Conservation (phyloP, 2,329 filamentous ascomycete species). For the Canariomyces notabilis region DNA sequence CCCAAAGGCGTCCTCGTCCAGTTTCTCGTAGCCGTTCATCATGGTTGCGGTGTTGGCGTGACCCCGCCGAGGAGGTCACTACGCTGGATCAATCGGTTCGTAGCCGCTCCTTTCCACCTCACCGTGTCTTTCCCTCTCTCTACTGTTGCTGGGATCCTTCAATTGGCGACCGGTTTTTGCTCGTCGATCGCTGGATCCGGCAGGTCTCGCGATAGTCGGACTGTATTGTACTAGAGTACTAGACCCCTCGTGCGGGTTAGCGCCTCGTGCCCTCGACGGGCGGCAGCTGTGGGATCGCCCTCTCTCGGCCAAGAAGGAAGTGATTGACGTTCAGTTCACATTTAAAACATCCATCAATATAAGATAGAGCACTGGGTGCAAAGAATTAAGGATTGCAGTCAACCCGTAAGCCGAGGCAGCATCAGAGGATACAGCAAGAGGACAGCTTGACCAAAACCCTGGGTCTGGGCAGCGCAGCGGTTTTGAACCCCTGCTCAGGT, state of each 20-base stretch:
- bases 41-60: slow-evolving; percentile 9
- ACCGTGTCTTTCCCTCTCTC: neutral
- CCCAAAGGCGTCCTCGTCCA: slow-evolving; percentile 77
- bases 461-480: neutral
- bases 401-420: neutral
- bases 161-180: too few species aligned
- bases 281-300: neutral
- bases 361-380: too few species aligned
- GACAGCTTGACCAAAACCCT: slow-evolving; percentile 27
- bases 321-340: neutral
- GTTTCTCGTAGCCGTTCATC: slow-evolving; percentile 75
- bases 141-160: neutral
- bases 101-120: neutral
- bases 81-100: neutral
- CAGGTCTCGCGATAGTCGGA: too few species aligned
- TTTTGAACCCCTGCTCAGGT: slow-evolving; percentile 4
- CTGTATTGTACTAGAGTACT: too few species aligned
- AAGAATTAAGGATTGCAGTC: too few species aligned
- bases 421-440: slow-evolving; percentile 16
- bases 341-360: too few species aligned
- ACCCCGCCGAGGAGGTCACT: neutral
- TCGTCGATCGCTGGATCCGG: too few species aligned
- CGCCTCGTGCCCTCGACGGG: neutral
- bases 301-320: neutral
- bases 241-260: too few species aligned